Conservation (phyloP, 139 green algal species). For the Chlamydomonas incerta region DNA sequence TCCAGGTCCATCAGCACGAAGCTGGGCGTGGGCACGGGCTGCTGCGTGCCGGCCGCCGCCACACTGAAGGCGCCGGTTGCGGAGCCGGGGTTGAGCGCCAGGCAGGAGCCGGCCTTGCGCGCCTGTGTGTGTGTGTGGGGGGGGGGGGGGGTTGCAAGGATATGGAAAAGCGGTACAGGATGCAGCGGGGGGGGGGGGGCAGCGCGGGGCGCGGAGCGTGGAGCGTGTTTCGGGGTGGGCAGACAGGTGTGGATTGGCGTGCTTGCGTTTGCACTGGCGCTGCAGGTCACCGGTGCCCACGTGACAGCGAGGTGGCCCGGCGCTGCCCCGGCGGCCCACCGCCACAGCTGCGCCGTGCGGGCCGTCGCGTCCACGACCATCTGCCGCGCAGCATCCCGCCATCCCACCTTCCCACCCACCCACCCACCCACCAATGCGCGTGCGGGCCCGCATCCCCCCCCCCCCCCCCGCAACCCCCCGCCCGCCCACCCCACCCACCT, state of each 20-base stretch:
- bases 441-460: not conserved
- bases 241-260: no score
- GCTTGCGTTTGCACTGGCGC: no score
- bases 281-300: no score
- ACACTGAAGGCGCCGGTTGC: constrained; percentile 91
- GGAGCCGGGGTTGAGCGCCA: constrained; percentile 95
- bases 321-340: no score
- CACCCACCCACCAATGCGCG: not conserved
- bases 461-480: no score
- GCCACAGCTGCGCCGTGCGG: no score
- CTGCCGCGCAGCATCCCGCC: not conserved
- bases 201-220: no score
- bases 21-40: constrained; percentile 68
- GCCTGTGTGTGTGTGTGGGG: constrained; percentile 50
- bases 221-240: no score
- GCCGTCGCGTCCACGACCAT: no score
- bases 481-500: constrained; percentile 55
- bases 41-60: not conserved
- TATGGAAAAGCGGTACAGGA: not conserved
- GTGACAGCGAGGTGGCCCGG: no score
- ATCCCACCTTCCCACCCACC: not conserved
- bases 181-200: no score
- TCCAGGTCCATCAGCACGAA: constrained; percentile 98
- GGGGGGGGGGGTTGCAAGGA: not conserved
- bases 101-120: constrained; percentile 76